phyloP scores from a whole-genome alignment of 176 grass and related monocot species.

The Carex parvula region DNA sequence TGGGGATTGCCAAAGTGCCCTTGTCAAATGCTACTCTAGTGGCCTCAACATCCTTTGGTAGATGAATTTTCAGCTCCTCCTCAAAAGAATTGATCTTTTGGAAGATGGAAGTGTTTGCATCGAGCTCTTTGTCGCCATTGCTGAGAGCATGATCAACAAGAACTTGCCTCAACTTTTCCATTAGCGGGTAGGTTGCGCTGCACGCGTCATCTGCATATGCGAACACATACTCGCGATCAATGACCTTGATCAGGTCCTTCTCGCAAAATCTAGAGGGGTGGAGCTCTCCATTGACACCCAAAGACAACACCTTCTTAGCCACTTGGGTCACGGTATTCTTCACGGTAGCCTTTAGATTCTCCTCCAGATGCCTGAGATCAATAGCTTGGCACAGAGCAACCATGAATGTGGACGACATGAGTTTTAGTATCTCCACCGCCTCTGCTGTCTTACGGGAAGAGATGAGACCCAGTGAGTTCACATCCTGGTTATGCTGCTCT shows the following conservation, averaged over 20 bases:
- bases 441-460: constrained; percentile 80
- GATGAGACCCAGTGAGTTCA: constrained; percentile 91
- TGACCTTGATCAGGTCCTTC: constrained; percentile 37
- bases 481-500: constrained; percentile 92
- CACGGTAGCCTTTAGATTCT: constrained; percentile 67
- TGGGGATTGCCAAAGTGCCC: constrained; percentile 29
- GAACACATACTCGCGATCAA: constrained; percentile 37
- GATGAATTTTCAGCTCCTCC: constrained; percentile 37
- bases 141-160: constrained; percentile 37
- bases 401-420: constrained; percentile 93
- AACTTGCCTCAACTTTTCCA: constrained; percentile 37
- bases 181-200: constrained; percentile 30
- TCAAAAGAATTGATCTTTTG: constrained; percentile 53
- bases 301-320: constrained; percentile 34
- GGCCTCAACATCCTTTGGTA: constrained; percentile 53
- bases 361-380: constrained; percentile 77
- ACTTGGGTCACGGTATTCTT: constrained; percentile 48
- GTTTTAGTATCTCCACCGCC: constrained; percentile 77
- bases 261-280: constrained; percentile 47
- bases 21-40: constrained; percentile 46
- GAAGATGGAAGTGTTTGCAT: constrained; percentile 19
- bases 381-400: constrained; percentile 58
- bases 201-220: constrained; percentile 35
- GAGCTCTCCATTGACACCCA: constrained; percentile 36
- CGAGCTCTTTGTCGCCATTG: constrained; percentile 36